These are phyloP conservation scores for Gonium pectorale DNA, from an alignment of 139 green algal species.

Conservation along the genomic window DNA sequence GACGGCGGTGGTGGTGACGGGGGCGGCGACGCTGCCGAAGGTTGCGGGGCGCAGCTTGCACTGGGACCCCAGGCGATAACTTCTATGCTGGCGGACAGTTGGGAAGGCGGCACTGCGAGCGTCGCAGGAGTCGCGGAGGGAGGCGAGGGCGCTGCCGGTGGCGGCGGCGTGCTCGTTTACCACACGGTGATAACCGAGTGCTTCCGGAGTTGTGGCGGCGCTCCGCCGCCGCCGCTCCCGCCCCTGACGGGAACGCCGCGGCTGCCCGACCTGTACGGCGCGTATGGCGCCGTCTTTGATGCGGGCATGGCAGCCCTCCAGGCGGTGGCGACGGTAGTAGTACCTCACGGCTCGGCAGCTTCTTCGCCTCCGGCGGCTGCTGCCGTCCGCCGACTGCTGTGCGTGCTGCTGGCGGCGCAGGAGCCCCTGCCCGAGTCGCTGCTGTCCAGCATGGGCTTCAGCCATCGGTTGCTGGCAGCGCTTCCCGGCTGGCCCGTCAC, in stretches of 20 bases:
- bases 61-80: too few species aligned
- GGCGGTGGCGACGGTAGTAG: background rate
- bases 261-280: background rate
- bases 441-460: constrained; percentile 32
- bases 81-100: background rate
- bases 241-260: background rate
- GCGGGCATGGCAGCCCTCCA: background rate
- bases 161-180: constrained; percentile 16
- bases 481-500: constrained; percentile 28
- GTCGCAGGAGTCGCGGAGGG: background rate
- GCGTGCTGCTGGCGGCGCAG: constrained; percentile 47
- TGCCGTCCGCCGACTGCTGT: constrained; percentile 6
- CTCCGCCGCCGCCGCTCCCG: background rate
- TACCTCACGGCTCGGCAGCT: background rate
- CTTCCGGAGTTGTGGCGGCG: background rate
- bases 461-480: background rate
- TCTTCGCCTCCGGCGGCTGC: background rate
- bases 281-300: background rate
- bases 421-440: constrained; percentile 41
- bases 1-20: background rate
- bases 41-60: background rate
- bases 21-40: too few species aligned
- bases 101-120: background rate
- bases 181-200: background rate
- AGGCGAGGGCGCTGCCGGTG: too few species aligned